Percentiles rank a stretch among this genome's conserved stretches.
Conservation (phyloP, 805 yeast species). For the Spathaspora gorwiae region DNA sequence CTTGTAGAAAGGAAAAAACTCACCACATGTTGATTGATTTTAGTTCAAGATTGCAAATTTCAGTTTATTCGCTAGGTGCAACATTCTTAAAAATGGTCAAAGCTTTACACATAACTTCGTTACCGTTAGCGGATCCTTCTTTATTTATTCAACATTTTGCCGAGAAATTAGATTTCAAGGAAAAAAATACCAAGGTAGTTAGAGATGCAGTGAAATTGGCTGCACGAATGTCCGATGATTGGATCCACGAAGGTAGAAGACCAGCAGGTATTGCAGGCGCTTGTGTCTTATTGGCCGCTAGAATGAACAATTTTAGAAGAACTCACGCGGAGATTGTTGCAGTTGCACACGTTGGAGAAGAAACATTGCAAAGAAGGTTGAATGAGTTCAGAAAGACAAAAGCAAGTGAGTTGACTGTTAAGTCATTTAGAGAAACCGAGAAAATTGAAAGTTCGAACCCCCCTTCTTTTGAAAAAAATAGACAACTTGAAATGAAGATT, state of each 20-base stretch:
- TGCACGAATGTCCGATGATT: conserved; percentile 86
- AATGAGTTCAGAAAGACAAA: conserved; percentile 80
- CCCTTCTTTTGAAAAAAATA: conserved; percentile 71
- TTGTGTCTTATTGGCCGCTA: conserved; percentile 83
- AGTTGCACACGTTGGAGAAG: conserved; percentile 92
- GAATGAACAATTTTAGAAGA: conserved; percentile 93
- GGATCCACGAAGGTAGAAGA: conserved; percentile 95
- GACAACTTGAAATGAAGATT: conserved; percentile 45
- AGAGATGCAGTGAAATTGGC: conserved; percentile 85
- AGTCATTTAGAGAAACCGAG: conserved; percentile 58
- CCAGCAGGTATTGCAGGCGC: conserved; percentile 99
- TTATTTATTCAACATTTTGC: conserved; percentile 92
- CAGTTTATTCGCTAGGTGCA: conserved; percentile 93
- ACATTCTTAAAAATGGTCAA: conserved; percentile 93
- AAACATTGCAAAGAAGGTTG: conserved; percentile 84
- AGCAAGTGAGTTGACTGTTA: conserved; percentile 69
- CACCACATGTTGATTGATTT: conserved; percentile 96
- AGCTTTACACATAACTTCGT: conserved; percentile 63
- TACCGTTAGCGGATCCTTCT: conserved; percentile 93
- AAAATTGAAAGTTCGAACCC: conserved; percentile 57
- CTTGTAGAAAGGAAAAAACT: conserved; percentile 87
- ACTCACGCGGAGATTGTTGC: conserved; percentile 92
- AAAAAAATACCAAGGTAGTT: conserved; percentile 65
- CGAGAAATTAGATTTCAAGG: conserved; percentile 78
- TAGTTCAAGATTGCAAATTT: conserved; percentile 81